These are phyloP conservation scores for Coniosporium apollinis DNA, from an alignment of 495 filamentous ascomycete species.

Conservation along the genomic window DNA sequence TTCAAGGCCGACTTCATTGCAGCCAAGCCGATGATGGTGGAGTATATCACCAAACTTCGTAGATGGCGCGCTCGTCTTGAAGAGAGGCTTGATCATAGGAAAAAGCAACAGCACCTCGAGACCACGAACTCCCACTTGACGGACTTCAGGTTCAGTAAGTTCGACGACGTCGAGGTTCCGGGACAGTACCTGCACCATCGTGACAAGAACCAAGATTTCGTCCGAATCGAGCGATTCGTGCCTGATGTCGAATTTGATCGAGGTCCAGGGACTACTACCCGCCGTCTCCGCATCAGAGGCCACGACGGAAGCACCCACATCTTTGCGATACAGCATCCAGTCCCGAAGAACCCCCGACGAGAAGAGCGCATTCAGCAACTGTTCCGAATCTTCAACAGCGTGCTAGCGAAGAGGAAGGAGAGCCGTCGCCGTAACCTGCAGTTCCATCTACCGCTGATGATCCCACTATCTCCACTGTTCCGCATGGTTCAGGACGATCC, in stretches of 20 bases:
- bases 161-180: conserved; percentile 95
- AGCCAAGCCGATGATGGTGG: conserved; percentile 86
- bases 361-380: conserved; percentile 92
- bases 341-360: conserved; percentile 73
- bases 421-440: conserved; percentile 82
- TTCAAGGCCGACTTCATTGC: conserved; percentile 93
- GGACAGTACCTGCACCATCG: conserved; percentile 93
- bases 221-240: conserved; percentile 90
- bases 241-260: conserved; percentile 86
- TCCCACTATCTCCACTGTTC: conserved; percentile 83
- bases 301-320: conserved; percentile 90
- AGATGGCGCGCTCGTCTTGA: conserved; percentile 97
- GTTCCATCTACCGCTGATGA: conserved; percentile 89
- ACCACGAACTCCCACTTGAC: conserved; percentile 73
- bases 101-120: conserved; percentile 53
- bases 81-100: conserved; percentile 85
- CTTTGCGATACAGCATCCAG: conserved; percentile 91
- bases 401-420: conserved; percentile 80
- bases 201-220: conserved; percentile 96
- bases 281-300: conserved; percentile 88
- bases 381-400: conserved; percentile 95
- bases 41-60: conserved; percentile 93
- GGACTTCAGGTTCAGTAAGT: conserved; percentile 93
- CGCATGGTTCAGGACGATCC: conserved; percentile 88
- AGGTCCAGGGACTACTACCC: conserved; percentile 58